A percentile compares a stretch with the other conserved stretches of the same genome.
phyloP scores from a whole-genome alignment of 495 filamentous ascomycete species.

The Parathielavia appendiculata region DNA sequence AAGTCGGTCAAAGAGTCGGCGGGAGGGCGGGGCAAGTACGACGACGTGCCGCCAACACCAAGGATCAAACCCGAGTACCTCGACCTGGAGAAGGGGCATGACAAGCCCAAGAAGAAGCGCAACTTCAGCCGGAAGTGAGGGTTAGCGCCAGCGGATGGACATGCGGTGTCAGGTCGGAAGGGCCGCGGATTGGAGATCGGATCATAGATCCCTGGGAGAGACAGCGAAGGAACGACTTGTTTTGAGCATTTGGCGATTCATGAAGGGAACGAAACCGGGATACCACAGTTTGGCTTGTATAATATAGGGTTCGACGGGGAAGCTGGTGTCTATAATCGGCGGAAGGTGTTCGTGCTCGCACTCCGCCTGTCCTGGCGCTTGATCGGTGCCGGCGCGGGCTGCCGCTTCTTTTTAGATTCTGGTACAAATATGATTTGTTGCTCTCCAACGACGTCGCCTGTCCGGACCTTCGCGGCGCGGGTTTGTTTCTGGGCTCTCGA shows the following conservation, averaged over 20 bases:
- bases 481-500: conserved; percentile 51
- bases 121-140: conserved; percentile 34
- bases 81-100: conserved; percentile 49
- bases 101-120: conserved; percentile 35
- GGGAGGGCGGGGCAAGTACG: conserved; percentile 34
- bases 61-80: conserved; percentile 34
- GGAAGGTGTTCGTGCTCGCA: conserved; percentile 68
- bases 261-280: conserved; percentile 14
- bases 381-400: conserved; percentile 34
- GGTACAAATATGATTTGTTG: conserved; percentile 81
- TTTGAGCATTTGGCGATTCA: conserved; percentile 9
- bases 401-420: conserved; percentile 48
- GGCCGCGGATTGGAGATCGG: neutral
- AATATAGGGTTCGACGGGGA: conserved; percentile 23
- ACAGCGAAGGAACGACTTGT: neutral
- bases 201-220: neutral
- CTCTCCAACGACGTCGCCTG: conserved; percentile 68
- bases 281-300: conserved; percentile 26
- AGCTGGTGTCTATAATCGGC: conserved; percentile 48
- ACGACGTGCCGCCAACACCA: conserved; percentile 51
- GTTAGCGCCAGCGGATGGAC: neutral
- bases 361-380: conserved; percentile 54
- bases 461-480: conserved; percentile 43
- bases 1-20: conserved; percentile 44
- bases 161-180: neutral